Percentiles rank a stretch among this genome's conserved stretches.
Conservation (phyloP, 805 yeast species). For the Candida alai region DNA sequence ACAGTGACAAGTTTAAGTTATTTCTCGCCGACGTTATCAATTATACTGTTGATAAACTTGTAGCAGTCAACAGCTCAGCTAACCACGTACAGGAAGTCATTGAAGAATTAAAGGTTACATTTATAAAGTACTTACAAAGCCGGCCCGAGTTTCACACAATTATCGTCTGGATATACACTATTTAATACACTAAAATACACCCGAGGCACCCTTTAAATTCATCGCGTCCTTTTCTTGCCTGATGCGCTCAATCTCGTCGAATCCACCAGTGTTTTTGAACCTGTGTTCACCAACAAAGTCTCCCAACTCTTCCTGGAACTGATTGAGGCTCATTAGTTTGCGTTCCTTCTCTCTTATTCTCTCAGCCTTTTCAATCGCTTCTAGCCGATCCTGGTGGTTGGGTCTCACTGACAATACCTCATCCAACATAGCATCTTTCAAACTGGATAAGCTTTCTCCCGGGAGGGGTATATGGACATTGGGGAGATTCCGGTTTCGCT, state of each 20-base stretch:
- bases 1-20: conserved; percentile 2
- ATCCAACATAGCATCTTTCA: conserved; percentile 72
- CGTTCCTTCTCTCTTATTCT: conserved; percentile 69
- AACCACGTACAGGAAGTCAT: not conserved
- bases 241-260: conserved; percentile 75
- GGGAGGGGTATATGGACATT: conserved; percentile 56
- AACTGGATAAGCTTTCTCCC: conserved; percentile 52
- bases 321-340: conserved; percentile 50
- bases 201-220: conserved; percentile 51
- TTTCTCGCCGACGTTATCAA: conserved; percentile 2
- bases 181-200: conserved; percentile 20
- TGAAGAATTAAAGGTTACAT: not conserved
- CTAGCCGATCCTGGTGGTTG: conserved; percentile 77
- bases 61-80: not conserved
- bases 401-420: conserved; percentile 81
- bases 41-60: not conserved
- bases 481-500: conserved; percentile 36
- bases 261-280: conserved; percentile 81
- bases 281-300: conserved; percentile 76
- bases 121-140: not conserved
- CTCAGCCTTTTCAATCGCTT: conserved; percentile 88
- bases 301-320: conserved; percentile 81
- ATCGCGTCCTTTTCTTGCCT: conserved; percentile 67
- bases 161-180: too few species aligned
- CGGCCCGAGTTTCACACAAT: too few species aligned